A percentile compares a stretch with the other conserved stretches of the same genome.
Conservation (phyloP, 306 rosid genomes). For the Luffa acutangula region DNA sequence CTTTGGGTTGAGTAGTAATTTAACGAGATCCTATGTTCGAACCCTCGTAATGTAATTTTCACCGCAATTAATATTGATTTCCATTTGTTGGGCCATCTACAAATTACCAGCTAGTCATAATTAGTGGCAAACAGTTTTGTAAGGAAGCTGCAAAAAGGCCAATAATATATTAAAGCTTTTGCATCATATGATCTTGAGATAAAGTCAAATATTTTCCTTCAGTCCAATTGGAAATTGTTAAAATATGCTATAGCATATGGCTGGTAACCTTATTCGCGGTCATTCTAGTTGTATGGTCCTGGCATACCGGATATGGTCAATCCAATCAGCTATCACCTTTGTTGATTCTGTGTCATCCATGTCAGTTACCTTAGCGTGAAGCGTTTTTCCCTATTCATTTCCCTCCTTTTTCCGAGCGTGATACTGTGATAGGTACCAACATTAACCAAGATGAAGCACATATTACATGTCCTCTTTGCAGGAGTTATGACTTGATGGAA, state of each 20-base stretch:
- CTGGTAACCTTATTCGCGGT: background rate
- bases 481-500: conserved; percentile 88
- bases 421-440: background rate
- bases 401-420: background rate
- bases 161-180: background rate
- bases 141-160: background rate
- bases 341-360: background rate
- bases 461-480: conserved; percentile 18
- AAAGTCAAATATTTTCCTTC: background rate
- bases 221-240: background rate
- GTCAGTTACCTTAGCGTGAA: background rate
- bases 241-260: background rate
- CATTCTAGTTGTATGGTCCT: background rate
- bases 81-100: too few relatives aligned
- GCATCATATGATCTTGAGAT: background rate
- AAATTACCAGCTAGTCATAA: background rate
- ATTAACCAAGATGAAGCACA: background rate
- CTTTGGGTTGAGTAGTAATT: too few relatives aligned
- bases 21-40: too few relatives aligned
- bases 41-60: too few relatives aligned
- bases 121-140: background rate
- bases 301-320: background rate
- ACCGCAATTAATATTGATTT: too few relatives aligned
- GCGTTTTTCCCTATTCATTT: background rate
- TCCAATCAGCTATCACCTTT: background rate